These are phyloP conservation scores for Quercus lobata DNA, from an alignment of 331 rosid species.

Conservation along the genomic window DNA sequence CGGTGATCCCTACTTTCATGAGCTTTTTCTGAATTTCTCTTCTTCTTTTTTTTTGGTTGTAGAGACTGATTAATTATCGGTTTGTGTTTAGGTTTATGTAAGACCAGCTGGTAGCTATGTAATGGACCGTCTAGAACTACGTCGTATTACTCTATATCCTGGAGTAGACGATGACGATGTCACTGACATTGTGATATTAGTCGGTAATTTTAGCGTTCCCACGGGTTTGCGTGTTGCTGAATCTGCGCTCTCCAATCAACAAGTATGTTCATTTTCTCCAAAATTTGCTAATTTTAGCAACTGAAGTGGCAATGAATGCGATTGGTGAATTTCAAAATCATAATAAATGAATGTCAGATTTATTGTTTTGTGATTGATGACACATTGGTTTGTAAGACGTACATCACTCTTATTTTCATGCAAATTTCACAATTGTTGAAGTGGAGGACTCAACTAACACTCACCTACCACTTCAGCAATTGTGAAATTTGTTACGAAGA, in stretches of 20 bases:
- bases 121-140: conserved; percentile 92
- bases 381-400: too few relatives aligned
- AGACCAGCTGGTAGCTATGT: conserved; percentile 98
- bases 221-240: conserved; percentile 78
- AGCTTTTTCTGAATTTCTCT: not conserved
- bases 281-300: not conserved
- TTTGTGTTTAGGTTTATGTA: conserved; percentile 60
- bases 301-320: too few relatives aligned
- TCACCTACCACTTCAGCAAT: too few relatives aligned
- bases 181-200: conserved; percentile 62
- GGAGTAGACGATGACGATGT: conserved; percentile 9
- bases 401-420: too few relatives aligned
- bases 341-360: too few relatives aligned
- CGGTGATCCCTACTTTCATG: conserved; percentile 36
- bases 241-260: conserved; percentile 61
- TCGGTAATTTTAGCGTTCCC: conserved; percentile 64
- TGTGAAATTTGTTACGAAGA: too few relatives aligned
- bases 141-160: conserved; percentile 66
- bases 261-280: conserved; percentile 36
- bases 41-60: too few relatives aligned
- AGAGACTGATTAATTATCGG: rapidly evolving
- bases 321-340: too few relatives aligned
- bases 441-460: too few relatives aligned
- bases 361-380: too few relatives aligned
- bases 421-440: too few relatives aligned